A percentile compares a stretch with the other conserved stretches of the same genome.
Conservation (phyloP, 495 filamentous ascomycete genomes). For the Symbiotaphrina buchneri region DNA sequence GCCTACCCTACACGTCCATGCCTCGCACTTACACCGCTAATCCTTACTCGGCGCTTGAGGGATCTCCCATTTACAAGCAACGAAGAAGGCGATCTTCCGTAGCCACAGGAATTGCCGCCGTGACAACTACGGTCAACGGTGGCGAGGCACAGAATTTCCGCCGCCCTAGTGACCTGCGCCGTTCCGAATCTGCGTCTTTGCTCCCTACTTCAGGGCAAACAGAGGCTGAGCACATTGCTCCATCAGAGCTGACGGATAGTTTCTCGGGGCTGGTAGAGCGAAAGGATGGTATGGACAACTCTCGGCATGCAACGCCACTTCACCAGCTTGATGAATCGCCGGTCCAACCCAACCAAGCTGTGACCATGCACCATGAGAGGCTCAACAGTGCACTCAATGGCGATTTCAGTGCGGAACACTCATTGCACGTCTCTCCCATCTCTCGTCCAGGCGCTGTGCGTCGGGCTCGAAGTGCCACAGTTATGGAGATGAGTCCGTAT, state of each 20-base stretch:
- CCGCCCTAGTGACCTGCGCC: constrained; percentile 65
- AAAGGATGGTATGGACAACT: constrained; percentile 63
- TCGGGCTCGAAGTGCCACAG: constrained; percentile 80
- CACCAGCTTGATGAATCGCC: no score
- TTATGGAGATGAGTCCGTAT: constrained; percentile 91
- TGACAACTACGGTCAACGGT: constrained; percentile 30
- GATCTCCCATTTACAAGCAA: constrained; percentile 97
- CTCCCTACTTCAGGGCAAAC: constrained; percentile 58
- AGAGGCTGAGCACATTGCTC: constrained; percentile 41
- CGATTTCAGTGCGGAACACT: no score
- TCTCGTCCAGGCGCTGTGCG: constrained; percentile 55
- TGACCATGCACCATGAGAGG: no score
- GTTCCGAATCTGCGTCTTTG: constrained; percentile 78
- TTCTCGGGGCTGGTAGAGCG: constrained; percentile 50
- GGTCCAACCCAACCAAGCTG: no score
- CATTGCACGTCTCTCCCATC: constrained; percentile 69
- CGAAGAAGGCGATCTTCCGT: constrained; percentile 81
- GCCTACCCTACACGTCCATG: constrained; percentile 39
- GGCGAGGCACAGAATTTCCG: constrained; percentile 22
- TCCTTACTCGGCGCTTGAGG: constrained; percentile 91
- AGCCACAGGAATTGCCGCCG: constrained; percentile 44
- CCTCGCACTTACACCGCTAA: constrained; percentile 46
- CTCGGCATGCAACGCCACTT: no score
- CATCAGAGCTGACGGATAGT: constrained; percentile 31
- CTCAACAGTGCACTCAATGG: no score